Base-by-base conservation (phyloP, 2,329 filamentous ascomycete species). In the Didymosphaeria variabile region DNA sequence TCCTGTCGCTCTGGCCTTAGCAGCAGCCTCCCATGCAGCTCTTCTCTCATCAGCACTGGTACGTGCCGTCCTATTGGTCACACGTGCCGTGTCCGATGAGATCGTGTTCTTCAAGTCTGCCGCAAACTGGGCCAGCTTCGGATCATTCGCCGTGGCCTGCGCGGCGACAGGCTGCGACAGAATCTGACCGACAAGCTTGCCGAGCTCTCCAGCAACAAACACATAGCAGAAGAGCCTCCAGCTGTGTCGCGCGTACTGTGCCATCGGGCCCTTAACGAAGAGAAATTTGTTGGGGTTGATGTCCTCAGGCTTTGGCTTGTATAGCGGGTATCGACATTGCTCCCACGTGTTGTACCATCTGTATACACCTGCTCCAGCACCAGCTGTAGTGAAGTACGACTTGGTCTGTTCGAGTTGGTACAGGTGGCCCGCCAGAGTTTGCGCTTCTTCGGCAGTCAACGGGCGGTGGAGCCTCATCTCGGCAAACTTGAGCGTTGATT, bases 291-390 rank as follows among this genome's bases (percentile, higher is more conserved):
- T 78, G 5, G 74, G 75, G 36, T 79, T 74, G 57, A 81, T 79
- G 13, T 68, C 67, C 60, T 76, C 74, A 0, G 72, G 61, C 51
- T 77, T 77, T 0, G 81, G 80, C 50, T 75, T 74, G 49, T 74
- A 81, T 40, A 80, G 77, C 3, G 81, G 82, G 55, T 82, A 83
- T 12, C 75, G 71, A 60, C 74, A 77, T 19, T 64, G 72, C n/a
- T 61, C 64, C 56, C 69, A 68, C 1, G 77, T 79, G 1, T 68
- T 68, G 38, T 77, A 80, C 60, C 73, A 77, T 52, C 75, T 65
- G n/a, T 69, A 74, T 1, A 61, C 62, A 1, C 75, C 81, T 0
- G 70, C 58, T 1, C 65, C 62, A 13, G 72, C 67, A 5, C 81
- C 81, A 0, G 72, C 54, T 0, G 78, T 75, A 1, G 74, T 64